Percentiles rank a stretch among this genome's conserved stretches.
Evolutionary conservation across 305 asterid species (phyloP).

Genomic region (Rubia occidens): DNA sequence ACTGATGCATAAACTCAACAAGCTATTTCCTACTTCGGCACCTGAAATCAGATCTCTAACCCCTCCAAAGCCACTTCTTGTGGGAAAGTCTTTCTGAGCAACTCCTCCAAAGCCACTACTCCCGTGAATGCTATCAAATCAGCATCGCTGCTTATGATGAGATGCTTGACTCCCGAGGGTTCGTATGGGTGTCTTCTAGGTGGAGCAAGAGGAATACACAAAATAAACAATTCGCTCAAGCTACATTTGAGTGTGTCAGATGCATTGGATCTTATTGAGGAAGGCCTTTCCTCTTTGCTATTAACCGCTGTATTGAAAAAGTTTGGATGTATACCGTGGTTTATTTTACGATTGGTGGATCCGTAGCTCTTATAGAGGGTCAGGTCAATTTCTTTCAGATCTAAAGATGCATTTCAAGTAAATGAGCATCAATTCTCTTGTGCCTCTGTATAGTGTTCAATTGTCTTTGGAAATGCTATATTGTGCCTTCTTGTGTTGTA

Average conservation of each 20-base stretch:
- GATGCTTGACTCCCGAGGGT: not conserved
- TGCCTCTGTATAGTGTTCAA: not conserved
- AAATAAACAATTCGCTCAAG: constrained; percentile 92
- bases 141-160: constrained; percentile 7
- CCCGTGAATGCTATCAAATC: constrained; percentile 32
- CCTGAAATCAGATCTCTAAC: constrained; percentile 87
- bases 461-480: not conserved
- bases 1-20: constrained; percentile 92
- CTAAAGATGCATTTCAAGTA: not conserved
- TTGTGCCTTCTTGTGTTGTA: constrained; percentile 10
- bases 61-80: constrained; percentile 63
- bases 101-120: constrained; percentile 68
- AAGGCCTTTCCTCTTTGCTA: constrained; percentile 37
- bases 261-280: constrained; percentile 89
- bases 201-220: constrained; percentile 95
- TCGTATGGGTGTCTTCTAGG: constrained; percentile 53
- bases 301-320: not conserved
- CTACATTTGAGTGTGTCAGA: constrained; percentile 89
- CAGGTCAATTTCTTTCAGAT: not conserved
- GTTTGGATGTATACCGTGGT: not conserved
- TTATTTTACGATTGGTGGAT: not conserved
- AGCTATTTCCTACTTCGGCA: constrained; percentile 82
- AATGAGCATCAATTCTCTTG: not conserved
- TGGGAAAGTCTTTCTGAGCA: constrained; percentile 16
- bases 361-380: not conserved